Evolutionary conservation across 1,284 basidiomycete genomes (phyloP).

Genomic region (Moniliophthora roreri): DNA sequence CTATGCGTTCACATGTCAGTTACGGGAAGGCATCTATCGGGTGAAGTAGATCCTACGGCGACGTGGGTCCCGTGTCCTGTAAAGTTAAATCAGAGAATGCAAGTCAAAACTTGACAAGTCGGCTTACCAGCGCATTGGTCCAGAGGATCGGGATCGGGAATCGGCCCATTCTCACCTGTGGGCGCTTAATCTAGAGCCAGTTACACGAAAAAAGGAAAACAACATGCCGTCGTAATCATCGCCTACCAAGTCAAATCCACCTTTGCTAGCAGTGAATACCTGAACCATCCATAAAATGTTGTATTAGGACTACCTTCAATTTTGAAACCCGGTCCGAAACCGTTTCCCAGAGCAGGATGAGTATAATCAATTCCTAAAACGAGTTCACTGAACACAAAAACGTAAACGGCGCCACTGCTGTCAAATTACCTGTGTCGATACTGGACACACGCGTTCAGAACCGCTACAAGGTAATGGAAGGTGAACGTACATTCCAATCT

Average conservation of each 20-base stretch:
- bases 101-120: neutral
- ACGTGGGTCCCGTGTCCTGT: slow-evolving; percentile 62
- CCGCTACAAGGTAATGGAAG: neutral
- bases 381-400: neutral
- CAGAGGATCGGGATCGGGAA: slow-evolving; percentile 23
- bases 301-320: too few species aligned
- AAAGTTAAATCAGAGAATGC: slow-evolving; percentile 16
- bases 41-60: slow-evolving; percentile 35
- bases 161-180: slow-evolving; percentile 12
- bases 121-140: slow-evolving; percentile 45
- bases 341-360: slow-evolving; percentile 63
- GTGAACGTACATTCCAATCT: slow-evolving; percentile 43
- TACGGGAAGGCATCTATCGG: neutral
- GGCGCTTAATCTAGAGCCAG: too few species aligned
- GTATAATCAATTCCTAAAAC: slow-evolving; percentile 48
- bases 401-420: neutral
- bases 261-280: too few species aligned
- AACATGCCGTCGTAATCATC: slow-evolving; percentile 32
- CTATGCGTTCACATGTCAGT: slow-evolving; percentile 23
- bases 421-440: slow-evolving; percentile 30
- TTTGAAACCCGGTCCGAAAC: slow-evolving; percentile 63
- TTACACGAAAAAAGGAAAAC: neutral
- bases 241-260: slow-evolving; percentile 56
- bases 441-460: slow-evolving; percentile 23
- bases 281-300: too few species aligned